Evolutionary conservation across 768 basidiomycete species (phyloP).

Genomic region (Lactarius sanguifluus): DNA sequence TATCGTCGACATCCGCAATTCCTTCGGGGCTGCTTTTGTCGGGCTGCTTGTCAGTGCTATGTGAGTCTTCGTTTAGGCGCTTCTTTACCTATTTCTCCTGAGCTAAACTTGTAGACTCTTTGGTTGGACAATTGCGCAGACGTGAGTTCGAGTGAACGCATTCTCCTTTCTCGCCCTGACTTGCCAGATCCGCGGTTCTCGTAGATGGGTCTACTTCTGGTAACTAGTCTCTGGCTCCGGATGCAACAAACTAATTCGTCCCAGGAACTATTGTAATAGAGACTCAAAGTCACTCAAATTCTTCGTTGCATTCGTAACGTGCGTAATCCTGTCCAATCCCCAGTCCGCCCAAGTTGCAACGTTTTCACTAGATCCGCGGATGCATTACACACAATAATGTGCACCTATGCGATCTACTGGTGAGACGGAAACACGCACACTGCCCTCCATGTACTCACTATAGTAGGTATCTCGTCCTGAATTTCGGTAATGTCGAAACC

Average conservation of each 20-base stretch:
- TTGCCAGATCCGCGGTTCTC: neutral
- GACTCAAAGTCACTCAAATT: neutral
- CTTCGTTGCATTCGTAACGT: conserved; percentile 11
- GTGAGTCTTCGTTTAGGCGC: neutral
- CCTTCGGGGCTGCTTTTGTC: conserved; percentile 5
- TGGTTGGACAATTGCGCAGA: conserved; percentile 10
- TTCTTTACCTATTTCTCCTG: neutral
- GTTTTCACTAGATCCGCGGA: conserved; percentile 40
- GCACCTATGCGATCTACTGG: conserved; percentile 49
- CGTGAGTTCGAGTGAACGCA: conserved; percentile 1
- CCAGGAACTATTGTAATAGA: neutral
- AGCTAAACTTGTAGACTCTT: neutral
- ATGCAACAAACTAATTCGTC: neutral
- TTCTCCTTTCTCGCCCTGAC: neutral
- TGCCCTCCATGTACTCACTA: neutral
- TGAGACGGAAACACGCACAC: conserved; percentile 30
- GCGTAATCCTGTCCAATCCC: neutral
- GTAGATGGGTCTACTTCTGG: conserved; percentile 15
- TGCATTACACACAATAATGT: conserved; percentile 45
- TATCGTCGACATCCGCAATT: conserved; percentile 4
- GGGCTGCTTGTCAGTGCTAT: conserved; percentile 11
- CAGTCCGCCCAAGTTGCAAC: neutral
- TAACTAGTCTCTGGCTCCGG: neutral
- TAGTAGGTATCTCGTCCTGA: conserved; percentile 47
- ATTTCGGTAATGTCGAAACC: conserved; percentile 42